These are phyloP conservation scores for Candida dubliniensis DNA, from an alignment of 1,139 yeast genomes.

Conservation along the genomic window DNA sequence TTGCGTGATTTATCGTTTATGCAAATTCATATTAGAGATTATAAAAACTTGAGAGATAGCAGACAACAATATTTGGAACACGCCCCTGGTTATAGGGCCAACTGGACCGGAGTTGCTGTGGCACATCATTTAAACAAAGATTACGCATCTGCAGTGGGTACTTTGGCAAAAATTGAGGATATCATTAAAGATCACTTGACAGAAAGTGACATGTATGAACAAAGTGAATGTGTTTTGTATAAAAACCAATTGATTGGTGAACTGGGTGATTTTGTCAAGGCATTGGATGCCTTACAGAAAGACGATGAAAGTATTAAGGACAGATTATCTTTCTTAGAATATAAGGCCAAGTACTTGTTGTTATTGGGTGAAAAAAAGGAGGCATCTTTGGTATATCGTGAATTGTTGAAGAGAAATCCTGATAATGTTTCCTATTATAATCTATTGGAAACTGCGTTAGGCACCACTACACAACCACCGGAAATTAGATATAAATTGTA, in stretches of 20 bases:
- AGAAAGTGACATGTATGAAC: constrained; percentile 70
- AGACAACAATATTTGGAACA: constrained; percentile 71
- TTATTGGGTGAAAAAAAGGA: constrained; percentile 47
- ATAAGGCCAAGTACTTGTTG: constrained; percentile 60
- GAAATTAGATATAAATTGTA: constrained; percentile 56
- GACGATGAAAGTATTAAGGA: constrained; percentile 61
- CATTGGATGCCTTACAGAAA: constrained; percentile 59
- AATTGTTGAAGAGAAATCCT: constrained; percentile 80
- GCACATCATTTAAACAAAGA: constrained; percentile 80
- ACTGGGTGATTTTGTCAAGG: constrained; percentile 62
- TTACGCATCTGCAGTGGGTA: constrained; percentile 64
- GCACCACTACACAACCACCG: constrained; percentile 33
- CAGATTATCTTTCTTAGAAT: constrained; percentile 61
- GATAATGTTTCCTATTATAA: constrained; percentile 69
- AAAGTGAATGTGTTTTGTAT: constrained; percentile 77
- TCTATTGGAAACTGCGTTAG: constrained; percentile 64
- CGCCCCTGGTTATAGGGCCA: constrained; percentile 83
- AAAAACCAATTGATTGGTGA: constrained; percentile 67
- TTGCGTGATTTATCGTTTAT: constrained; percentile 79
- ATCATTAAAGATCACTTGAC: constrained; percentile 67
- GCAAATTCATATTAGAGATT: constrained; percentile 81
- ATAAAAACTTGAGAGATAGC: constrained; percentile 57
- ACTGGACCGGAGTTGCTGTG: constrained; percentile 88
- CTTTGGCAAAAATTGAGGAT: constrained; percentile 72
- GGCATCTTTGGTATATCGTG: constrained; percentile 69